phyloP scores from a whole-genome alignment of 768 basidiomycete species.

The Hypsizygus marmoreus region DNA sequence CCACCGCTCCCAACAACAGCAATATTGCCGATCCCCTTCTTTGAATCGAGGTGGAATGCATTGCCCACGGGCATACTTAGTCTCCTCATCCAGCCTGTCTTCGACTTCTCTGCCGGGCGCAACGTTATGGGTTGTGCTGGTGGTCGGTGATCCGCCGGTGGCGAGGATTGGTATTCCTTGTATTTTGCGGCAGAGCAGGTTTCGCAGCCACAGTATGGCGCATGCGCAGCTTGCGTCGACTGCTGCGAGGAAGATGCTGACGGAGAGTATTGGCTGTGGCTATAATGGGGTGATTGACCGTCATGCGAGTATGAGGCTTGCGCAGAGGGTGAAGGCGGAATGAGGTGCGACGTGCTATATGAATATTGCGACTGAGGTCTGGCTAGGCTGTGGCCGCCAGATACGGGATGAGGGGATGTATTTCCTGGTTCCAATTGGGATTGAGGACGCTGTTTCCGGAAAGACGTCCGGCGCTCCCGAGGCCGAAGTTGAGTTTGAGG shows the following conservation, averaged over 20 bases:
- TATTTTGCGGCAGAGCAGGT: slow-evolving; percentile 64
- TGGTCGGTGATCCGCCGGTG: slow-evolving; percentile 38
- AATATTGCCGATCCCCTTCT: slow-evolving; percentile 36
- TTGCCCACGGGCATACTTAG: slow-evolving; percentile 73
- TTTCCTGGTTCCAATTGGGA: slow-evolving; percentile 10
- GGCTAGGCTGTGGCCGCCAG: slow-evolving; percentile 4
- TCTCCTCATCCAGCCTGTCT: slow-evolving; percentile 70
- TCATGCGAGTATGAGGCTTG: slow-evolving; percentile 21
- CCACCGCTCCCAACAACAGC: slow-evolving; percentile 11
- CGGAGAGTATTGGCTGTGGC: slow-evolving; percentile 22
- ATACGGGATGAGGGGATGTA: slow-evolving; percentile 2
- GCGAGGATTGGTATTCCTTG: slow-evolving; percentile 29
- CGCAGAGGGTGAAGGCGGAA: slow-evolving; percentile 29
- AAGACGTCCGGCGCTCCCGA: slow-evolving; percentile 35
- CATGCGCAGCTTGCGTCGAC: slow-evolving; percentile 43
- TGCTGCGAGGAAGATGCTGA: slow-evolving; percentile 29
- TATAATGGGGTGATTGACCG: slow-evolving; percentile 15
- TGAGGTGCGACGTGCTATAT: slow-evolving; percentile 44
- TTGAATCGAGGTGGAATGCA: slow-evolving; percentile 61
- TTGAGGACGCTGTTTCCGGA: slow-evolving; percentile 28
- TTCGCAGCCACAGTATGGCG: slow-evolving; percentile 68
- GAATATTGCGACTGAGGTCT: slow-evolving; percentile 32
- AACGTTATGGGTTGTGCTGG: slow-evolving; percentile 44
- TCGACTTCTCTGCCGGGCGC: slow-evolving; percentile 56
- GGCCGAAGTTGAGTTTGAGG: slow-evolving; percentile 26